Conservation (phyloP, 2,329 filamentous ascomycete species). For the Blastomyces emzantsi region DNA sequence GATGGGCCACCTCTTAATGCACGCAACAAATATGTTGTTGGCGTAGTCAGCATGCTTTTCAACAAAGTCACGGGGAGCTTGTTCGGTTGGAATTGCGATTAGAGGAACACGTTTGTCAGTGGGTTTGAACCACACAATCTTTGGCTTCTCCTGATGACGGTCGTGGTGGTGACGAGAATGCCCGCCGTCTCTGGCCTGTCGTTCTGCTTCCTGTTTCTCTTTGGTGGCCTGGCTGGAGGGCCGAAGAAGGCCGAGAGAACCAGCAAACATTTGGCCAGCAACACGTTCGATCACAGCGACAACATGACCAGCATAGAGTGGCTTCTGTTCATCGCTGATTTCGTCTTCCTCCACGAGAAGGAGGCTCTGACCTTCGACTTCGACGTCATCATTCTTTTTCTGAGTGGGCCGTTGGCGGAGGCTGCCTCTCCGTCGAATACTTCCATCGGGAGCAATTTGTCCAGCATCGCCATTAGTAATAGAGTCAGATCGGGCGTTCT, state of each 20-base stretch:
- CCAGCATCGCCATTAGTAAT: constrained; percentile 54
- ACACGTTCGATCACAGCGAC: constrained; percentile 96
- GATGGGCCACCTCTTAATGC: constrained; percentile 99
- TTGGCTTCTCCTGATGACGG: constrained; percentile 89
- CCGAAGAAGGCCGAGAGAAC: constrained; percentile 83
- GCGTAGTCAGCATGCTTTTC: constrained; percentile 98
- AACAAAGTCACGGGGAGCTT: constrained; percentile 94
- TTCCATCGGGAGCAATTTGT: constrained; percentile 60
- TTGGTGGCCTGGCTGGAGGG: constrained; percentile 98
- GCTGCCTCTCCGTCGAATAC: constrained; percentile 86
- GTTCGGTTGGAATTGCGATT: constrained; percentile 96
- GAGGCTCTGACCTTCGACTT: constrained; percentile 95
- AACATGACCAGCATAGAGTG: constrained; percentile 91
- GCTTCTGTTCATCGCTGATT: constrained; percentile 97
- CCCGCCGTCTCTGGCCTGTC: constrained; percentile 76
- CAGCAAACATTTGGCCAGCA: constrained; percentile 98
- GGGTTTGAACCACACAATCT: constrained; percentile 99
- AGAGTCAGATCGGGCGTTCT: constrained; percentile 49
- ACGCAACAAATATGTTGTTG: constrained; percentile 95
- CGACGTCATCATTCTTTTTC: constrained; percentile 99
- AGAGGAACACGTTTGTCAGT: constrained; percentile 97
- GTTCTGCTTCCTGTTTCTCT: constrained; percentile 97
- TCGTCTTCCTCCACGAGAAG: constrained; percentile 97
- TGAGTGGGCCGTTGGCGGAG: constrained; percentile 93
- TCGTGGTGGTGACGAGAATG: constrained; percentile 65